A percentile compares a stretch with the other conserved stretches of the same genome.
phyloP scores from a whole-genome alignment of 345 rosid genomes.

The Erysimum cheiranthoides region DNA sequence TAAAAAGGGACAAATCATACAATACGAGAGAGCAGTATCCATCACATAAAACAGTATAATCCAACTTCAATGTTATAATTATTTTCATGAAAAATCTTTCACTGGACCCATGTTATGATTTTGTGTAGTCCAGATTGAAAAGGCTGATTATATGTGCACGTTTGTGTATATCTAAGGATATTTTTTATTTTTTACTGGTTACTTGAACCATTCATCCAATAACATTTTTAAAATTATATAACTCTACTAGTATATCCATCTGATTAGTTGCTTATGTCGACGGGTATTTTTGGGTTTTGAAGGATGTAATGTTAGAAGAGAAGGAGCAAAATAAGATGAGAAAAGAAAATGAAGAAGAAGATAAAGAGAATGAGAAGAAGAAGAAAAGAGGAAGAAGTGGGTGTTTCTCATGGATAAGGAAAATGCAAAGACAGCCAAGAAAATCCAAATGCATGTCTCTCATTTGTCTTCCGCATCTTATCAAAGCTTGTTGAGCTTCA shows the following conservation, averaged over 20 bases:
- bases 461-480: conserved; percentile 41
- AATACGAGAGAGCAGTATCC: not conserved
- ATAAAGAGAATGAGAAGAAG: conserved; percentile 20
- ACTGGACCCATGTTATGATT: not conserved
- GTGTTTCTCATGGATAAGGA: conserved; percentile 67
- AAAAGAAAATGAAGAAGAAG: not conserved
- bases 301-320: conserved; percentile 47
- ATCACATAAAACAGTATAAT: not conserved
- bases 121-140: not conserved
- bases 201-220: not conserved
- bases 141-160: not conserved
- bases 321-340: conserved; percentile 36
- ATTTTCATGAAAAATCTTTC: conserved; percentile 1
- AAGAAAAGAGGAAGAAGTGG: conserved; percentile 45
- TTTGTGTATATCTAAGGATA: not conserved
- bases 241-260: not conserved
- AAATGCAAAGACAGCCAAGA: conserved; percentile 50
- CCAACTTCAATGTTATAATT: not conserved
- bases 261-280: not conserved
- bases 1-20: not conserved
- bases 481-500: conserved; percentile 15
- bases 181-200: not conserved
- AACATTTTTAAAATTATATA: not conserved
- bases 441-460: conserved; percentile 34
- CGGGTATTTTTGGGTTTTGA: conserved; percentile 28